Evolutionary conservation across 2,329 filamentous ascomycete genomes (phyloP), one percentile per base, ranked within the genome.

Genomic region (Microsporum canis): DNA sequence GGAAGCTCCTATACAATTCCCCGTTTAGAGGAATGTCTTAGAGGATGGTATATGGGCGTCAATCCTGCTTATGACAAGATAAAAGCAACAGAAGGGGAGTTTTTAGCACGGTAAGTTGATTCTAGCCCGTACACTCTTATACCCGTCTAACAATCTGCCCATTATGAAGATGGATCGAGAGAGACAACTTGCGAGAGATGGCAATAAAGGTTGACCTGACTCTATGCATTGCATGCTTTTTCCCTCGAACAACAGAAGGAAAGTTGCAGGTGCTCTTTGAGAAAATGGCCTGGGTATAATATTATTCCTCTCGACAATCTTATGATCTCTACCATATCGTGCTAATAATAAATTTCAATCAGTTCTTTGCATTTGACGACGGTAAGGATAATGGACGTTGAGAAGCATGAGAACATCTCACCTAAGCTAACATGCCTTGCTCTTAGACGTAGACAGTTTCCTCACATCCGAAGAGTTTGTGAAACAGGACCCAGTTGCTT

Each of bases 311-410:
- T 7, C 3, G 23, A 27, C 6, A 14, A 12, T n/a, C 10, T 31
- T 33, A 33, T 10, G 49, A 34, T 5, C 3, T 3, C 5, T 1
- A 53, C 17, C 14, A 23, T 8, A 12, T 10, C 31, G 7, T 53
- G n/a, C 34, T 38, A 31, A 38, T 31, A 27, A 39, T 55, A 3
- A 2, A 5, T 33, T 38, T 49, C 33, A 5, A 29, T 29, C 17
- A 62, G 61, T 62, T 62, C 49, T 62, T 62, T 38, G 61, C 61
- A n/a, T 62, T 62, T 31, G 61, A 62, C 31, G 61, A 62, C 38
- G 61, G 61, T 62, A 57, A 60, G 57, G 2, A 47, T 29, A 5
- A 47, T 29, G 17, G 39, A 5, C 41, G 27, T 27, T 17, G 1
- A 53, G 3, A 5, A 3, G 27, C 12, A 29, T 33, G 4, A 45